These are phyloP conservation scores for Hevea brasiliensis DNA, from an alignment of 345 rosid genomes.

Conservation along the genomic window DNA sequence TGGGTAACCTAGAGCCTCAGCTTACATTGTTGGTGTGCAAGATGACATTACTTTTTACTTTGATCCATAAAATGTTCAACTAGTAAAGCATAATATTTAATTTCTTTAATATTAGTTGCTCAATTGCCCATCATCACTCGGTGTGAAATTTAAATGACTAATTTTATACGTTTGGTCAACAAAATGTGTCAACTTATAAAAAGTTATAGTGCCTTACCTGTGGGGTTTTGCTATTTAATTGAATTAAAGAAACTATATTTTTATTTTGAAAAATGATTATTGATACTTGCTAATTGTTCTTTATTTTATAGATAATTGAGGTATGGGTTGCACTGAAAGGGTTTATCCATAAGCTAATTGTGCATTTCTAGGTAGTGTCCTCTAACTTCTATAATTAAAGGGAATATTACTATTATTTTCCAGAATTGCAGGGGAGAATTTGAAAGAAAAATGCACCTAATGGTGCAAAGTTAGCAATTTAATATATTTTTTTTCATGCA, in stretches of 20 bases:
- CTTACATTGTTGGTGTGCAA: conserved; percentile 89
- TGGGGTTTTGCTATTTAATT: background rate
- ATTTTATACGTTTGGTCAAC: background rate
- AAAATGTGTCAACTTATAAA: background rate
- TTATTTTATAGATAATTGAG: background rate
- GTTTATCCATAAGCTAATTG: background rate
- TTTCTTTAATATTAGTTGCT: conserved; percentile 1
- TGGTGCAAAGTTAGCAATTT: too few relatives aligned
- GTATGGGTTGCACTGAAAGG: background rate
- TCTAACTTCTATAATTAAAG: background rate
- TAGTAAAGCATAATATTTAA: conserved; percentile 39
- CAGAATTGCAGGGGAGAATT: background rate
- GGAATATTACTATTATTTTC: background rate
- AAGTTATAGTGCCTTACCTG: background rate
- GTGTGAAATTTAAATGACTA: background rate
- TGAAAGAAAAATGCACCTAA: too few relatives aligned
- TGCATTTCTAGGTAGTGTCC: background rate
- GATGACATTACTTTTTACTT: conserved; percentile 78
- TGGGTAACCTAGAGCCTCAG: conserved; percentile 89
- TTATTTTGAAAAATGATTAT: too few relatives aligned
- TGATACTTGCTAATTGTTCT: background rate
- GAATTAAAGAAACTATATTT: too few relatives aligned
- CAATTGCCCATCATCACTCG: background rate
- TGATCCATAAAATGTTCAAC: conserved; percentile 87
- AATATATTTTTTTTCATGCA: too few relatives aligned